A percentile compares a stretch with the other conserved stretches of the same genome.
Conservation (phyloP, 106 monocot species). For the Dioscorea dumetorum region DNA sequence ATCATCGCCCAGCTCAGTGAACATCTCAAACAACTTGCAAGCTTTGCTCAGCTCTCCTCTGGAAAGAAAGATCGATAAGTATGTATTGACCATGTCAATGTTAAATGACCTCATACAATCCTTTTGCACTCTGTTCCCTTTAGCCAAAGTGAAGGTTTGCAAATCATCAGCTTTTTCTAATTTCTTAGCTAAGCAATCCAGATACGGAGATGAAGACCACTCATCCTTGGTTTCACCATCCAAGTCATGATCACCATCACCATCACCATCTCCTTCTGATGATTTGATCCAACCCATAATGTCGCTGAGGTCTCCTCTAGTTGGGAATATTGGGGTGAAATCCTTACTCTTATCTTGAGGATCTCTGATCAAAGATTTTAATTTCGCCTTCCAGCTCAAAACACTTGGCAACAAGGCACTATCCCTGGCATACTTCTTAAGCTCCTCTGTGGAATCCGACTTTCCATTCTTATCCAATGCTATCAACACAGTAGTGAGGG, state of each 20-base stretch:
- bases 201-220: slow-evolving; percentile 79
- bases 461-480: slow-evolving; percentile 52
- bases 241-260: background rate
- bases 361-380: slow-evolving; percentile 46
- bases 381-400: slow-evolving; percentile 58
- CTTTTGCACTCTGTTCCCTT: slow-evolving; percentile 59
- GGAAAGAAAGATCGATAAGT: slow-evolving; percentile 70
- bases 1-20: slow-evolving; percentile 32
- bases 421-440: slow-evolving; percentile 71
- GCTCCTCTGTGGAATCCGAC: slow-evolving; percentile 52
- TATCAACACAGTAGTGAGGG: slow-evolving; percentile 60
- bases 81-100: slow-evolving; percentile 85
- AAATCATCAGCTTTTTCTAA: slow-evolving; percentile 18
- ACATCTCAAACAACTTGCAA: slow-evolving; percentile 86
- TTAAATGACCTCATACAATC: slow-evolving; percentile 59
- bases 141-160: slow-evolving; percentile 24
- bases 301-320: slow-evolving; percentile 37
- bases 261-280: background rate
- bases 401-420: slow-evolving; percentile 42
- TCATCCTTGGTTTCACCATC: slow-evolving; percentile 47
- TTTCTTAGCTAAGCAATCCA: slow-evolving; percentile 59
- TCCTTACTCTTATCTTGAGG: slow-evolving; percentile 70
- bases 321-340: slow-evolving; percentile 58
- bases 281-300: slow-evolving; percentile 35
- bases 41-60: slow-evolving; percentile 77